Base-by-base conservation (phyloP, 129 eudicot genomes). In the Flaveria sonorensis region DNA sequence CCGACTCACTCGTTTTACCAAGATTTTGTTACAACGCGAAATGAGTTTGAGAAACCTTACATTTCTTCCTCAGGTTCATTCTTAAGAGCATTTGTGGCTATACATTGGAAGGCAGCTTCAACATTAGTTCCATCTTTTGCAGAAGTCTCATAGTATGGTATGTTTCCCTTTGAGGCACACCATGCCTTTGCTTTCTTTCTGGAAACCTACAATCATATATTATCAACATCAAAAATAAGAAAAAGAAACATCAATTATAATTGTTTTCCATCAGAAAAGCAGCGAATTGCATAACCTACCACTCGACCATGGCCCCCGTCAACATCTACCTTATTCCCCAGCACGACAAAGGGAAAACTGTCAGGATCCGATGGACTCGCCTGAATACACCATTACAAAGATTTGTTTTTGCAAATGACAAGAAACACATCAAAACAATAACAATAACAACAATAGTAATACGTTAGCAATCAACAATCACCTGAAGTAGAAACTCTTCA, bases 301-400 rank as follows among this genome's bases (percentile, higher is more conserved):
- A 90, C 93, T 57, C 96, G 89, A 82, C 91, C 88, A 67, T 88
- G 84, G 83, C 93, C 96, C 16, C 96, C 96, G 30, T 90, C 96
- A 46, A 88, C 81, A 68, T 90, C 96, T 57, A 86, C 73, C 74
- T 90, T 90, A 60, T 90, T 90, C 70, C 96, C 96, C 79, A 90
- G 50, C 21, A 90, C 76, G 26, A 86, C 91, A 81, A 90, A 90
- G 14, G 91, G 93, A 50, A 90, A 90, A 75, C 86, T 90, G 39
- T 88, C 91, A 3, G 93, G 93, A 65, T 90, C 96, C 21, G 90
- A 61, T 63, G 96, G 96, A 74, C 84, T 84, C 23, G 96, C 96
- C 93, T 90, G 81, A 63, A 75, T 9, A 75, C 51, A 77, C 18
- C 18, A 1, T 24, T 32, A 47, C 5, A 30, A 30, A 30, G 4